A percentile compares a stretch with the other conserved stretches of the same genome.
Conservation (phyloP, 2,329 filamentous ascomycete genomes). For the Alternaria alternata region DNA sequence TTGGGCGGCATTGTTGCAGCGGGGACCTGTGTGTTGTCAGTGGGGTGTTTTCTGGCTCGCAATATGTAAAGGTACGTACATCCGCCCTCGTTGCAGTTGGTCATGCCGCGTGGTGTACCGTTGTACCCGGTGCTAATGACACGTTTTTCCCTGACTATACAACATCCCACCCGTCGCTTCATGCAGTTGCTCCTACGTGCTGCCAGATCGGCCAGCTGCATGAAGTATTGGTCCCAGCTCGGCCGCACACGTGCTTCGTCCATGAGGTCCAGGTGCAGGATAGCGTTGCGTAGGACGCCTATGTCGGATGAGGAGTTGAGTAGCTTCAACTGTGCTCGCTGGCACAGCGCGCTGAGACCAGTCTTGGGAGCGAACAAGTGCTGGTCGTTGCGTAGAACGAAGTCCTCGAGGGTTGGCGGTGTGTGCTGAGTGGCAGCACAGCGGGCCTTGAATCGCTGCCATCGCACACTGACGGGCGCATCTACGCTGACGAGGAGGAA, state of each 20-base stretch:
- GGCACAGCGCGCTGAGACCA: constrained; percentile 78
- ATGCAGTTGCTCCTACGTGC: constrained; percentile 95
- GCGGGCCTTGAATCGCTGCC: constrained; percentile 75
- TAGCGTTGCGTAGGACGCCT: constrained; percentile 73
- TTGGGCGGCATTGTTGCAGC: constrained; percentile 80
- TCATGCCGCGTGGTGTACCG: constrained; percentile 87
- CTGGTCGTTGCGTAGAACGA: constrained; percentile 71
- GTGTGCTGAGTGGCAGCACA: constrained; percentile 59
- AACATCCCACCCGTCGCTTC: constrained; percentile 95
- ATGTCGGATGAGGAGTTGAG: constrained; percentile 83
- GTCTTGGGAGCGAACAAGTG: constrained; percentile 73
- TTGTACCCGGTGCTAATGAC: constrained; percentile 98
- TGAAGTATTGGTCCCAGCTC: constrained; percentile 97
- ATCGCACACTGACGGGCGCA: constrained; percentile 84
- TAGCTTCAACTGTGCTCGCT: constrained; percentile 82
- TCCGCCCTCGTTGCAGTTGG: constrained; percentile 91
- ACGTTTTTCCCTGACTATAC: constrained; percentile 82
- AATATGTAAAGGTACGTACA: constrained; percentile 65
- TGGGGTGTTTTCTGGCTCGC: neutral
- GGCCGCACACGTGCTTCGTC: constrained; percentile 83
- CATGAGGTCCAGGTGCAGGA: constrained; percentile 77
- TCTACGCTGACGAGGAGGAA: constrained; percentile 93
- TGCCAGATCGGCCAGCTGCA: constrained; percentile 92
- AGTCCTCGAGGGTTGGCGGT: constrained; percentile 65
- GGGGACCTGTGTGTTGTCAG: constrained; percentile 54